Evolutionary conservation across 306 rosid genomes (phyloP).

Genomic region (Fagus sylvatica): DNA sequence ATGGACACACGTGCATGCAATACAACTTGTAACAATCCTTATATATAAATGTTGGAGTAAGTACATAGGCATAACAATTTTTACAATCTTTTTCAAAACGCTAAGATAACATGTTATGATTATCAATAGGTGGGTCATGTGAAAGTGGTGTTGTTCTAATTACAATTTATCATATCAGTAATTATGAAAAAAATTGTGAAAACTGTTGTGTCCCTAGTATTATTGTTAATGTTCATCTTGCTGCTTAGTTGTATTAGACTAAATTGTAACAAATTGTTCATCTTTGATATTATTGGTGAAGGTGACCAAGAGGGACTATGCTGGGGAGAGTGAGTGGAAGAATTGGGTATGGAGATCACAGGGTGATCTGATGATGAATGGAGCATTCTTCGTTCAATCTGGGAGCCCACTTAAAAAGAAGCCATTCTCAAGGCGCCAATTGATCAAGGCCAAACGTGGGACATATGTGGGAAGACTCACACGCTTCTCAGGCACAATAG

Average conservation of each 20-base stretch:
- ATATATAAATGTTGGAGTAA: too few species aligned
- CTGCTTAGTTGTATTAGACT: not conserved
- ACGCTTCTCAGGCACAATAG: conserved; percentile 47
- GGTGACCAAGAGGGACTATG: conserved; percentile 72
- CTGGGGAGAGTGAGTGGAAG: conserved; percentile 36
- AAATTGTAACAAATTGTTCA: not conserved
- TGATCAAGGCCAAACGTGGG: conserved; percentile 63
- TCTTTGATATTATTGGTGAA: conserved; percentile 34
- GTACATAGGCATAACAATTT: too few species aligned
- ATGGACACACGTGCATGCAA: too few species aligned
- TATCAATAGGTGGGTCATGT: too few species aligned
- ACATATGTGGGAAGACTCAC: conserved; percentile 46
- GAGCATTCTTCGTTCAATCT: conserved; percentile 58
- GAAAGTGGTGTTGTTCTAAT: too few species aligned
- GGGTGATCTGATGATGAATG: conserved; percentile 65
- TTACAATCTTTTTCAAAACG: too few species aligned
- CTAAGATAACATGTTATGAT: too few species aligned
- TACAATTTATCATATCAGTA: too few species aligned
- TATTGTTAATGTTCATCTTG: not conserved
- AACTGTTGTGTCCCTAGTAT: too few species aligned
- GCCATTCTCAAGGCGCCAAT: conserved; percentile 35
- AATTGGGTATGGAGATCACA: conserved; percentile 80
- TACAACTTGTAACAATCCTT: too few species aligned
- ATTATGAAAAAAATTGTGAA: too few species aligned
- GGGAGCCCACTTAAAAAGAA: conserved; percentile 30